Percentiles rank a stretch among this genome's conserved stretches.
Evolutionary conservation across 805 yeast species (phyloP).

Genomic region (Nakazawaea peltata): DNA sequence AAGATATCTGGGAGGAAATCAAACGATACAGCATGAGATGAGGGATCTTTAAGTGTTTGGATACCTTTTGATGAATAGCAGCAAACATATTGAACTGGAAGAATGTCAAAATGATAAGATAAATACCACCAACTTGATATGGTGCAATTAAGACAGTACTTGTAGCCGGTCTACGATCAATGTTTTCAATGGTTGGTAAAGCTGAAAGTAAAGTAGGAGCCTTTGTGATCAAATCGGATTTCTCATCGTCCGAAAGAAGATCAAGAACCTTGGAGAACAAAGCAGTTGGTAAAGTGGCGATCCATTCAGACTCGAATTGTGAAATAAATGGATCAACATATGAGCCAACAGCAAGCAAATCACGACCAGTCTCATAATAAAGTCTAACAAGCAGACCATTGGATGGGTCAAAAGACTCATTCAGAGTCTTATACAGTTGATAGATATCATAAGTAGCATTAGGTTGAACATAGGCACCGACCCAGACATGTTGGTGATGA

Average conservation of each 20-base stretch:
- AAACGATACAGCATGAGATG: slow-evolving; percentile 47
- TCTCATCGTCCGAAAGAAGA: slow-evolving; percentile 16
- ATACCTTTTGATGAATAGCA: slow-evolving; percentile 41
- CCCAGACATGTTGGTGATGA: slow-evolving; percentile 53
- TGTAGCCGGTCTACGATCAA: slow-evolving; percentile 41
- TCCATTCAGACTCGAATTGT: slow-evolving; percentile 1
- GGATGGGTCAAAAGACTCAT: slow-evolving; percentile 14
- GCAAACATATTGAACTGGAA: slow-evolving; percentile 55
- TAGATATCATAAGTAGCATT: slow-evolving; percentile 38
- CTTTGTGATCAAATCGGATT: slow-evolving; percentile 11
- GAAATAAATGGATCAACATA: slow-evolving; percentile 4
- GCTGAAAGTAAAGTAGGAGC: slow-evolving; percentile 20
- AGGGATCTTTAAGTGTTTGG: slow-evolving; percentile 33
- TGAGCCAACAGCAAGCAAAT: slow-evolving; percentile 15
- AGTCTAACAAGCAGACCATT: slow-evolving; percentile 28
- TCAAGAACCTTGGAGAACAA: slow-evolving; percentile 19
- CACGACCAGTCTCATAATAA: slow-evolving; percentile 56
- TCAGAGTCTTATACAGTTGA: slow-evolving; percentile 26
- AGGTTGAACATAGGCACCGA: slow-evolving; percentile 41
- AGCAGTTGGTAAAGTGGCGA: not conserved
- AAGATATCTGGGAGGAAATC: slow-evolving; percentile 40
- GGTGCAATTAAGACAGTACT: slow-evolving; percentile 51
- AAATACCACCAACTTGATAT: slow-evolving; percentile 63
- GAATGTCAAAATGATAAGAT: slow-evolving; percentile 56
- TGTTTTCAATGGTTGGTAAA: slow-evolving; percentile 25